Evolutionary conservation across 106 monocot genomes (phyloP).

Genomic region (Allium sativum): DNA sequence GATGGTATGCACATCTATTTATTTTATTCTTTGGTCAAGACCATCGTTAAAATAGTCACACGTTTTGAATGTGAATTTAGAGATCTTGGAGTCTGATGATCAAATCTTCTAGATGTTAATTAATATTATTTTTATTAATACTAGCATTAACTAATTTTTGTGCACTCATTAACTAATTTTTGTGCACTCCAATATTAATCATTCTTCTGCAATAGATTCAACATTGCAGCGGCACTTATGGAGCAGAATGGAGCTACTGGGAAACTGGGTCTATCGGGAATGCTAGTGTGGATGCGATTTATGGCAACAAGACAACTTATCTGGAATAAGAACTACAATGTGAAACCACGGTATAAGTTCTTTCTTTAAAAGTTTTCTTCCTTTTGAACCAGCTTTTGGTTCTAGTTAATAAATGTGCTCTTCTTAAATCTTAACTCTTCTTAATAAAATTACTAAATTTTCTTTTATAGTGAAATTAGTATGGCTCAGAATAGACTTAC

Average conservation of each 20-base stretch:
- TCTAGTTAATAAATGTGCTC: not conserved
- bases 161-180: no score
- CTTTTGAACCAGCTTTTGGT: no score
- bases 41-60: no score
- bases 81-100: no score
- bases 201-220: conserved; percentile 47
- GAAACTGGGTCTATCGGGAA: conserved; percentile 55
- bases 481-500: conserved; percentile 93
- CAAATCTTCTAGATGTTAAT: no score
- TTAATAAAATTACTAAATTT: not conserved
- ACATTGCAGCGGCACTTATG: conserved; percentile 78
- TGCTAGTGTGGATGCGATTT: conserved; percentile 98
- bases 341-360: conserved; percentile 82
- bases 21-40: no score
- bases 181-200: no score
- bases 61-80: no score
- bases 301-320: conserved; percentile 84
- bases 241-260: conserved; percentile 43
- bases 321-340: conserved; percentile 99
- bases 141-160: no score
- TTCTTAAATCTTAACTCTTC: not conserved
- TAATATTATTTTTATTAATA: no score
- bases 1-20: not conserved
- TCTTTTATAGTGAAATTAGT: conserved; percentile 79
- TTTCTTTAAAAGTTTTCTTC: no score